These are phyloP conservation scores for Candida cerambycidarum DNA, from an alignment of 805 yeast genomes.

Conservation along the genomic window DNA sequence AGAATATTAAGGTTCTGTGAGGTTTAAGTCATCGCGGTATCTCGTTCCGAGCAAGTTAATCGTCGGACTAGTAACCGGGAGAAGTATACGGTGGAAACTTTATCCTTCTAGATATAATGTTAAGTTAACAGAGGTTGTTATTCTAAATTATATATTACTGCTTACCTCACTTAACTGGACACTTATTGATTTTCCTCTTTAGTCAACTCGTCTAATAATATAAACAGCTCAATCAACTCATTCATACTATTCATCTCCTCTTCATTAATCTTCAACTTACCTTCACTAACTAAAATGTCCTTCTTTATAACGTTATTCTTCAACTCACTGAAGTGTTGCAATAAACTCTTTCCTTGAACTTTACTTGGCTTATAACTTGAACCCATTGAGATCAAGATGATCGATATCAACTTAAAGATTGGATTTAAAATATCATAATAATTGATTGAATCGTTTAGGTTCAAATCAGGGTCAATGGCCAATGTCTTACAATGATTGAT, in stretches of 20 bases:
- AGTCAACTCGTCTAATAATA: conserved; percentile 49
- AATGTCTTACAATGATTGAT: conserved; percentile 58
- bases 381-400: conserved; percentile 73
- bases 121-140: no score
- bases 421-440: conserved; percentile 71
- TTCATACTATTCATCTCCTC: conserved; percentile 40
- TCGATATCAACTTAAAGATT: conserved; percentile 66
- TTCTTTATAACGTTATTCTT: conserved; percentile 63
- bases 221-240: conserved; percentile 56
- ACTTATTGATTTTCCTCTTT: conserved; percentile 4
- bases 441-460: conserved; percentile 43
- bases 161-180: background rate
- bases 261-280: conserved; percentile 24
- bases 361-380: conserved; percentile 65
- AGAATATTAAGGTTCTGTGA: no score
- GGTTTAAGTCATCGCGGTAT: no score
- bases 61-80: no score
- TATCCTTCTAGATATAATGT: no score
- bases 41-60: no score
- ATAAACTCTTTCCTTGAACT: conserved; percentile 49
- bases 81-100: no score
- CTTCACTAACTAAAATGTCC: conserved; percentile 42
- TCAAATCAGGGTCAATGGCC: conserved; percentile 75
- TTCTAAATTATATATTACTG: background rate
- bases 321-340: conserved; percentile 53